These are phyloP conservation scores for Catharanthus roseus DNA, from an alignment of 257 asterid genomes.

Conservation along the genomic window DNA sequence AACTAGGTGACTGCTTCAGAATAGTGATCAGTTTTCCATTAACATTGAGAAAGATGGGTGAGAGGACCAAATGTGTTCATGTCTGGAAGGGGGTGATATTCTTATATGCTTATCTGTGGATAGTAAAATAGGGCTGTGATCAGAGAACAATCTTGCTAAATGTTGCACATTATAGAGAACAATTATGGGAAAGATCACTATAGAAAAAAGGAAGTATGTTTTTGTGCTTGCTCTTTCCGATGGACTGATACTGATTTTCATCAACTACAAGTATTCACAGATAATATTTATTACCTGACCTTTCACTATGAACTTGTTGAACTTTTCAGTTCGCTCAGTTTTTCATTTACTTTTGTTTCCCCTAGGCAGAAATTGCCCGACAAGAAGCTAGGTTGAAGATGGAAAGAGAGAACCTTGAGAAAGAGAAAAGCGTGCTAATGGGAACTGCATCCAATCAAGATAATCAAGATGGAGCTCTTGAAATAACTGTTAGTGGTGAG, in stretches of 20 bases:
- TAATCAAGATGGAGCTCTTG: slow-evolving; percentile 98
- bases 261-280: not conserved
- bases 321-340: slow-evolving; percentile 12
- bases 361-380: slow-evolving; percentile 89
- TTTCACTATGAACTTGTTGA: not conserved
- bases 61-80: too few species aligned
- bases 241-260: not conserved
- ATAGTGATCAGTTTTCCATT: too few species aligned
- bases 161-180: too few species aligned
- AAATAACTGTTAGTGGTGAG: slow-evolving; percentile 95
- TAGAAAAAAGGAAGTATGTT: too few species aligned
- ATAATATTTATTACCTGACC: too few species aligned
- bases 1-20: too few species aligned
- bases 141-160: too few species aligned
- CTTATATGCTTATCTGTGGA: too few species aligned
- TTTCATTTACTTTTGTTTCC: slow-evolving; percentile 20
- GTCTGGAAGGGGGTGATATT: too few species aligned
- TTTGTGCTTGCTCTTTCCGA: not conserved
- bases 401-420: slow-evolving; percentile 94
- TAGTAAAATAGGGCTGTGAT: too few species aligned
- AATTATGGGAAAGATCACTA: not conserved
- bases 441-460: slow-evolving; percentile 99
- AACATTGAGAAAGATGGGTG: too few species aligned
- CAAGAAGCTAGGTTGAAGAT: slow-evolving; percentile 93
- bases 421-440: slow-evolving; percentile 94